Base-by-base conservation (phyloP, 768 basidiomycete genomes). In the Hydnomerulius pinastri region DNA sequence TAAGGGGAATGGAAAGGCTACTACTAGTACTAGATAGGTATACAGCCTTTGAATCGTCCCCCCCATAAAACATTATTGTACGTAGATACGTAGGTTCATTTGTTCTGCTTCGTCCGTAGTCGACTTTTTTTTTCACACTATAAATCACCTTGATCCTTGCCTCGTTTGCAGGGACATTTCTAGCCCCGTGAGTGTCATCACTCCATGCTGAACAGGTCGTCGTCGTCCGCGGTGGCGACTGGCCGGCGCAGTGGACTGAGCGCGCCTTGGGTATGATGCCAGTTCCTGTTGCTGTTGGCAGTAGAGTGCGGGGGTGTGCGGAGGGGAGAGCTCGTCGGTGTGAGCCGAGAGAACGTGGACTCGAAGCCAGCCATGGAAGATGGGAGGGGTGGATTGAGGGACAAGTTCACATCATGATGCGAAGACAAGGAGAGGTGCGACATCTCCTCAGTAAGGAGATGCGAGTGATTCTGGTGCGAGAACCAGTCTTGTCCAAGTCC, bases 191-290 rank as follows among this genome's bases (percentile, higher is more conserved):
- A 18, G 8, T 27, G 27, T 70, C 62, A 77, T 46, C 73, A 73
- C 55, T 89, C 87, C 82, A 89, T 83, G 59, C 74, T 75, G 64
- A 90, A 90, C 63, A 90, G 66, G 60, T 86, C 87, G 62, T 86
- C 85, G 53, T 86, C 76, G 50, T 76, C 80, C 28, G 73, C 73
- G n/a, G 77, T 80, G 27, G 77, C 69, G 36, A 82, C 79, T 4
- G 85, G 82, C 47, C 80, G 72, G 58, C 82, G 81, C 49, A 87
- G 69, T 45, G 85, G 85, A 62, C 85, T 86, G 59, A 78, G 64
- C 36, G 77, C 71, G 41, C 63, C 63, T 43, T 69, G 58, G 8
- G 62, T 43, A 37, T 74, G n/a, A n/a, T n/a, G 68, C 68, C 71
- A 79, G 46, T 63, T 64, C 32, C 75, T 64, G 42, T 36, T 53